phyloP scores from a whole-genome alignment of 2,329 filamentous ascomycete genomes.

The Colletotrichum sp. region DNA sequence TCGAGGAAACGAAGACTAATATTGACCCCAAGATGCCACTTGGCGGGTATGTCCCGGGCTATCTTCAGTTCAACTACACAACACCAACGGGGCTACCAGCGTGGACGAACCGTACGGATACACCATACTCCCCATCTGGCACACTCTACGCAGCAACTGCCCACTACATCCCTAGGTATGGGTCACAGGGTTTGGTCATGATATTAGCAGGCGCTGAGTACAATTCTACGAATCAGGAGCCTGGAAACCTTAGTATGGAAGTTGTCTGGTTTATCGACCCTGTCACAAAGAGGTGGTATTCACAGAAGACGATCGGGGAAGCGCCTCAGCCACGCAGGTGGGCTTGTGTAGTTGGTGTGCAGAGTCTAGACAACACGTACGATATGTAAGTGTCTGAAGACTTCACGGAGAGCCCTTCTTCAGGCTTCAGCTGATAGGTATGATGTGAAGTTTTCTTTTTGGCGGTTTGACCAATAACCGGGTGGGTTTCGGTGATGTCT shows the following conservation, averaged over 20 bases:
- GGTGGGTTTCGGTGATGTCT: neutral
- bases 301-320: slow-evolving; percentile 3
- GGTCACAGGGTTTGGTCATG: slow-evolving; percentile 2
- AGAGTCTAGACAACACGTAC: neutral
- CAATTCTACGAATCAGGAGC: neutral
- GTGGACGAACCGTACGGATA: neutral
- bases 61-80: neutral
- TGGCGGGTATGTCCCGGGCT: neutral
- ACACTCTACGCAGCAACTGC: neutral
- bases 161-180: neutral
- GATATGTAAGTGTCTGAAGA: neutral
- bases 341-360: neutral
- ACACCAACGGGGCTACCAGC: neutral
- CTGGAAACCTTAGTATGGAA: neutral
- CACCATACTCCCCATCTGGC: neutral
- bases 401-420: neutral
- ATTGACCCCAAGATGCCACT: neutral
- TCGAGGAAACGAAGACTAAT: neutral
- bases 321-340: neutral
- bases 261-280: slow-evolving; percentile 9
- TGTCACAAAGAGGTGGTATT: slow-evolving; percentile 2
- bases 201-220: neutral
- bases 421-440: too few relatives aligned
- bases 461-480: neutral
- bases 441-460: slow-evolving; percentile 4